Evolutionary conservation across 2,329 filamentous ascomycete species (phyloP).

Genomic region (Zopfia rhizophila): DNA sequence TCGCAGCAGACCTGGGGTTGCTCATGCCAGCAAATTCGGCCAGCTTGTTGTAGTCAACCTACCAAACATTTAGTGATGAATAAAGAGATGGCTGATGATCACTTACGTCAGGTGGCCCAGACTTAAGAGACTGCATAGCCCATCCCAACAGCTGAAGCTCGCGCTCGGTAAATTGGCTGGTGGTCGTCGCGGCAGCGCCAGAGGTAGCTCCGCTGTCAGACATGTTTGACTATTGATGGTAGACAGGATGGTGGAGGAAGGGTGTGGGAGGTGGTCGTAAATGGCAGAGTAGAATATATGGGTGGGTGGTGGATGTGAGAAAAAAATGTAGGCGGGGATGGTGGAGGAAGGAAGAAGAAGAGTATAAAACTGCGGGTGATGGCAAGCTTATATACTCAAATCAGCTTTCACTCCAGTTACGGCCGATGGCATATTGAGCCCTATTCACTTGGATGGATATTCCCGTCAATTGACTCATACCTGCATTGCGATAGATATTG

Average conservation of each 20-base stretch:
- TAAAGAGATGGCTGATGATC: neutral
- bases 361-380: no score
- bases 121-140: slow-evolving; percentile 51
- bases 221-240: slow-evolving; percentile 30
- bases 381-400: slow-evolving; percentile 2
- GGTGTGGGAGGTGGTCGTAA: neutral
- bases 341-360: slow-evolving; percentile 6
- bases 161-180: slow-evolving; percentile 43
- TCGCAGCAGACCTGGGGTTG: slow-evolving; percentile 50
- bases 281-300: slow-evolving; percentile 42
- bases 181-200: slow-evolving; percentile 9
- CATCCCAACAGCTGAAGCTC: slow-evolving; percentile 48
- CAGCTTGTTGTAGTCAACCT: slow-evolving; percentile 52
- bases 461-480: no score
- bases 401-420: no score
- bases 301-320: neutral
- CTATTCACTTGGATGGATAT: no score
- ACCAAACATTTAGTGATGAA: slow-evolving; percentile 14
- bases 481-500: no score
- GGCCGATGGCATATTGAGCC: no score
- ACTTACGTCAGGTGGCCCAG: slow-evolving; percentile 46
- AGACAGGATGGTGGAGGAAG: slow-evolving; percentile 2
- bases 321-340: slow-evolving; percentile 2
- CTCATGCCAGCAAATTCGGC: slow-evolving; percentile 47
- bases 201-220: slow-evolving; percentile 31